Conservation (phyloP, 495 filamentous ascomycete species). For the Penicillium arizonense region DNA sequence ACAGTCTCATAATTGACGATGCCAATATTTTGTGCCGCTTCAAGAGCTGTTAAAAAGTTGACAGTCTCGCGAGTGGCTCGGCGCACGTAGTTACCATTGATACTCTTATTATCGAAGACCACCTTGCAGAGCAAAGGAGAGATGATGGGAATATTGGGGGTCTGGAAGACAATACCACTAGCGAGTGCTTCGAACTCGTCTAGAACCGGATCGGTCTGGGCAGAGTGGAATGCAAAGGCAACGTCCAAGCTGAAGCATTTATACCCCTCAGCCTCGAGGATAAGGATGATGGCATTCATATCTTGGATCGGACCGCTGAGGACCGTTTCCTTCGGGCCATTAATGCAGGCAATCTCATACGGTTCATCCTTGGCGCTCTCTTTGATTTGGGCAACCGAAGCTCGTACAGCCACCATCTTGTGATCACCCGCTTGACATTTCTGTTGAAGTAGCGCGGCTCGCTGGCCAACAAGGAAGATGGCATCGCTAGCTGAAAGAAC, state of each 20-base stretch:
- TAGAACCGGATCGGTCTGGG: constrained; percentile 51
- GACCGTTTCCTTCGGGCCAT: constrained; percentile 61
- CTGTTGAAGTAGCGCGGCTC: constrained; percentile 21
- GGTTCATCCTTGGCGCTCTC: background rate
- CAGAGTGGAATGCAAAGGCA: constrained; percentile 55
- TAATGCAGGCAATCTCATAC: constrained; percentile 57
- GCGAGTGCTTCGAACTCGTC: constrained; percentile 39
- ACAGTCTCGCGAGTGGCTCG: constrained; percentile 30
- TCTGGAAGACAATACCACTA: constrained; percentile 31
- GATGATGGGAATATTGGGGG: constrained; percentile 28
- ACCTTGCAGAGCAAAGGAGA: constrained; percentile 26
- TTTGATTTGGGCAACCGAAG: background rate
- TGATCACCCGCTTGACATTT: constrained; percentile 16
- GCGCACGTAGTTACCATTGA: constrained; percentile 31
- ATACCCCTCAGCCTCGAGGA: too few species aligned
- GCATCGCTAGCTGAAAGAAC: constrained; percentile 73
- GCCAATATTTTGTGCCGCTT: constrained; percentile 12
- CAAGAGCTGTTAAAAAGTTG: constrained; percentile 25
- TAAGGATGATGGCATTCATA: too few species aligned
- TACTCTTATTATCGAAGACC: constrained; percentile 15
- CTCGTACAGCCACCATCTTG: constrained; percentile 58
- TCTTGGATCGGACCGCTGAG: too few species aligned
- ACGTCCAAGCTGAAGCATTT: constrained; percentile 41
- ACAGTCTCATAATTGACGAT: constrained; percentile 22
- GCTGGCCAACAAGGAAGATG: constrained; percentile 50